Percentiles rank a stretch among this genome's conserved stretches.
phyloP scores from a whole-genome alignment of 2,329 filamentous ascomycete species.

The Ceratocystis variospora region DNA sequence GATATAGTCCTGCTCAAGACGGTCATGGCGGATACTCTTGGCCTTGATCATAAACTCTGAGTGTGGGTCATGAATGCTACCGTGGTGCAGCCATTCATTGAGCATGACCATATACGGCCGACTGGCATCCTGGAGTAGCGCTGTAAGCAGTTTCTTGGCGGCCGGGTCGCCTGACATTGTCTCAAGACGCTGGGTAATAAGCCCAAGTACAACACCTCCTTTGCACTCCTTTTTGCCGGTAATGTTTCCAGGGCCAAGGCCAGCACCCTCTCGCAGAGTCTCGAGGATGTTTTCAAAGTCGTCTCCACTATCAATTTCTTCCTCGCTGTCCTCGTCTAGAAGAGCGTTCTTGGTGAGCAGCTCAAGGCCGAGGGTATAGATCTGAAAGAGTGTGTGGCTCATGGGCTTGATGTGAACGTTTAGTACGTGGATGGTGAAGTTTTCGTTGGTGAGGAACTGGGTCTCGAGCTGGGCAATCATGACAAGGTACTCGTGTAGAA shows the following conservation, averaged over 20 bases:
- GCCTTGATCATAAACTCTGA: slow-evolving; percentile 91
- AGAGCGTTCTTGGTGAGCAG: slow-evolving; percentile 78
- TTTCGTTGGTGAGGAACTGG: slow-evolving; percentile 75
- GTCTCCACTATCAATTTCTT: slow-evolving; percentile 60
- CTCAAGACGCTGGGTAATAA: slow-evolving; percentile 72
- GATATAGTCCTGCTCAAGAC: slow-evolving; percentile 89
- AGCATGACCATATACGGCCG: slow-evolving; percentile 95
- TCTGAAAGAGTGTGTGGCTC: slow-evolving; percentile 76
- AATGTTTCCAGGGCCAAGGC: slow-evolving; percentile 63
- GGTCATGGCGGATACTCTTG: slow-evolving; percentile 82
- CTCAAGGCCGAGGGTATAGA: slow-evolving; percentile 79
- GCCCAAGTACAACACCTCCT: slow-evolving; percentile 82
- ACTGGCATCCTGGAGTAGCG: slow-evolving; percentile 73
- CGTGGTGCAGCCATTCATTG: slow-evolving; percentile 96
- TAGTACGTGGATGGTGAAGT: slow-evolving; percentile 84
- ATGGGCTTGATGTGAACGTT: slow-evolving; percentile 86
- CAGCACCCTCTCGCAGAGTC: slow-evolving; percentile 72
- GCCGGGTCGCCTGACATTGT: slow-evolving; percentile 89
- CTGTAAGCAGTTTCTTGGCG: slow-evolving; percentile 66
- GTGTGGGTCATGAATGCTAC: slow-evolving; percentile 86
- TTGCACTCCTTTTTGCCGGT: slow-evolving; percentile 86
- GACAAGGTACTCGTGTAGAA: slow-evolving; percentile 85
- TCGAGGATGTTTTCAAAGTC: slow-evolving; percentile 90
- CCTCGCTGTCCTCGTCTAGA: slow-evolving; percentile 65
- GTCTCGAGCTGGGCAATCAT: slow-evolving; percentile 88